A percentile compares a stretch with the other conserved stretches of the same genome.
These are phyloP conservation scores for Trichoderma sp. DNA, from an alignment of 2,329 filamentous ascomycete species.

Conservation along the genomic window DNA sequence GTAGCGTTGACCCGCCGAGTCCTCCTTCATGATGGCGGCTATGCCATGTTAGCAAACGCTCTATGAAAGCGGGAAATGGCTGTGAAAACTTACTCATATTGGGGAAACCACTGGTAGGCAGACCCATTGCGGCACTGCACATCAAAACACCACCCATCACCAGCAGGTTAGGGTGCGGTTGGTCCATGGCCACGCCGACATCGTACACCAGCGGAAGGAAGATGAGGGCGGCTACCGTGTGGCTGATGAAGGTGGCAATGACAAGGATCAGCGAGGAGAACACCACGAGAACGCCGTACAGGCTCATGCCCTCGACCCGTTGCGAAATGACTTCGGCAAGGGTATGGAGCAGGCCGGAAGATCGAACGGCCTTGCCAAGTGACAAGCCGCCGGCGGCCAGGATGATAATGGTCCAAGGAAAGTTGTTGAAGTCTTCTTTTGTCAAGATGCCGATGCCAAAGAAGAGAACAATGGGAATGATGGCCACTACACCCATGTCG, in stretches of 20 bases:
- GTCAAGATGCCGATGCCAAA: conserved; percentile 95
- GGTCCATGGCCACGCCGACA: conserved; percentile 80
- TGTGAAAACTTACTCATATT: conserved; percentile 86
- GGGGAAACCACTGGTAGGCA: conserved; percentile 95
- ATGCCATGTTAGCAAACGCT: conserved; percentile 32
- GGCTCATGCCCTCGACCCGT: conserved; percentile 72
- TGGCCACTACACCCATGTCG: conserved; percentile 97
- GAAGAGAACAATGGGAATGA: conserved; percentile 93
- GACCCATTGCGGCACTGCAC: conserved; percentile 93
- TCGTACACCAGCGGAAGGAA: conserved; percentile 87
- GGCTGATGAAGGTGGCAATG: conserved; percentile 95
- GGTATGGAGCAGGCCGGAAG: conserved; percentile 86
- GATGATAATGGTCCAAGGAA: conserved; percentile 99
- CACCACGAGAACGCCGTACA: conserved; percentile 85
- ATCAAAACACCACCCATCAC: conserved; percentile 96
- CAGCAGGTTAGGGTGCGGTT: conserved; percentile 89
- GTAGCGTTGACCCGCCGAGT: conserved; percentile 89
- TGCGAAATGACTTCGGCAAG: conserved; percentile 77
- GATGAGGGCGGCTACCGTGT: conserved; percentile 94
- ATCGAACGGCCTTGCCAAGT: conserved; percentile 90
- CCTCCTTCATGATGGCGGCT: conserved; percentile 99
- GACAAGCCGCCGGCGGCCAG: conserved; percentile 91
- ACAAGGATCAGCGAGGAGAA: conserved; percentile 85
- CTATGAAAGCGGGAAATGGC: not conserved
- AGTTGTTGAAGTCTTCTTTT: conserved; percentile 99